Conservation (phyloP, 1,284 basidiomycete genomes). For the Retiboletus flavoniger region DNA sequence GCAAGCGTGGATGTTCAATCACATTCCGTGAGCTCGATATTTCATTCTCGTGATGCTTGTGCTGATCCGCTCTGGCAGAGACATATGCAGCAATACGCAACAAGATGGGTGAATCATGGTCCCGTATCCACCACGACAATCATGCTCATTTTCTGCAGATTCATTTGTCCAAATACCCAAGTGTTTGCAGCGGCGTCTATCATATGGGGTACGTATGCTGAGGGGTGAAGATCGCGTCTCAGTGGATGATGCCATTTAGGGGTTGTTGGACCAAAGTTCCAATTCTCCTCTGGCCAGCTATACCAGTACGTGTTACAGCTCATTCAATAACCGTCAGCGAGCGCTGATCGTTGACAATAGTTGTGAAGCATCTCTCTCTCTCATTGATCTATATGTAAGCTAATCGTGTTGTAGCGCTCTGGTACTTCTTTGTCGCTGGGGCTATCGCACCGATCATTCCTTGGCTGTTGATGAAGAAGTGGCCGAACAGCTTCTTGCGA, state of each 20-base stretch:
- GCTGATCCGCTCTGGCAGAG: conserved; percentile 11
- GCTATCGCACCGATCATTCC: conserved; percentile 44
- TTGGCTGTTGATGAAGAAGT: conserved; percentile 42
- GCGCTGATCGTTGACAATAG: conserved; percentile 17
- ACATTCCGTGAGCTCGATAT: conserved; percentile 25
- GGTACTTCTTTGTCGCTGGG: conserved; percentile 50
- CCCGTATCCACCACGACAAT: not conserved
- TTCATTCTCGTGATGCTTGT: not conserved
- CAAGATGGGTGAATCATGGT: conserved; percentile 29
- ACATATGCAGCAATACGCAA: conserved; percentile 34
- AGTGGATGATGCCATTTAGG: conserved; percentile 21
- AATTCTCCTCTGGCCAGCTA: conserved; percentile 38
- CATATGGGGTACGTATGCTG: conserved; percentile 31
- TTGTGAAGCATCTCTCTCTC: conserved; percentile 4
- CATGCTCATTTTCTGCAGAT: conserved; percentile 20
- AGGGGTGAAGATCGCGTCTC: not conserved
- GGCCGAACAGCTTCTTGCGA: conserved; percentile 44
- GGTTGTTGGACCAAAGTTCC: conserved; percentile 39
- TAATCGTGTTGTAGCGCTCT: conserved; percentile 31
- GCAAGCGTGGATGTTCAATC: conserved; percentile 46
- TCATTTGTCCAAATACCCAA: conserved; percentile 36
- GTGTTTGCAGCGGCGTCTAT: conserved; percentile 41
- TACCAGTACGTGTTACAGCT: conserved; percentile 29
- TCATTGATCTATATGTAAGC: not conserved
- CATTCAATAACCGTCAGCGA: not conserved